Evolutionary conservation across 768 basidiomycete genomes (phyloP).

Genomic region (Suillus alpinus): DNA sequence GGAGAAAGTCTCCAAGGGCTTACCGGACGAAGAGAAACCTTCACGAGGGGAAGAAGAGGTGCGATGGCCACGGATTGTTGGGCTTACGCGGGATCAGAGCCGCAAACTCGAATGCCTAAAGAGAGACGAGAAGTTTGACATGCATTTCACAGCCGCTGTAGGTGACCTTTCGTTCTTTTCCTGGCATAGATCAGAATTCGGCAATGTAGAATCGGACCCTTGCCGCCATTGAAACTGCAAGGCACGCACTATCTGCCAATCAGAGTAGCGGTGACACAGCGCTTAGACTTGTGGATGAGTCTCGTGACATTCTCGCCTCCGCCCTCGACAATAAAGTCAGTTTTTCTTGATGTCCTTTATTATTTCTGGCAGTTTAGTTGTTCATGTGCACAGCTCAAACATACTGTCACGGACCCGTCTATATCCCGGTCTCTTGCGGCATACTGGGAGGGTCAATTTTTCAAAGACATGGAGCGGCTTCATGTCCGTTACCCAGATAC

Average conservation of each 20-base stretch:
- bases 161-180: constrained; percentile 26
- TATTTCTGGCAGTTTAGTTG: constrained; percentile 6
- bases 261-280: constrained; percentile 43
- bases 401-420: constrained; percentile 81
- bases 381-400: constrained; percentile 52
- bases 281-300: constrained; percentile 62
- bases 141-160: constrained; percentile 82
- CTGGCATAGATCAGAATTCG: constrained; percentile 13
- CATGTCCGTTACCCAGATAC: constrained; percentile 85
- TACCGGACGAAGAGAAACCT: constrained; percentile 50
- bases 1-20: constrained; percentile 60
- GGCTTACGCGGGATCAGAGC: constrained; percentile 46
- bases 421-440: constrained; percentile 80
- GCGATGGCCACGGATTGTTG: constrained; percentile 54
- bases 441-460: constrained; percentile 88
- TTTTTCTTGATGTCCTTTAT: constrained; percentile 1
- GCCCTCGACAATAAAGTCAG: constrained; percentile 74
- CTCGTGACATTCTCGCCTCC: constrained; percentile 73
- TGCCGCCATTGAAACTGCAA: constrained; percentile 54
- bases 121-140: constrained; percentile 89
- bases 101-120: constrained; percentile 73
- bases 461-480: constrained; percentile 88
- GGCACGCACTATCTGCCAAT: constrained; percentile 39
- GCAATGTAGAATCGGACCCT: constrained; percentile 43
- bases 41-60: constrained; percentile 46